Base-by-base conservation (phyloP, 306 rosid species). In the Pterocarpus macrocarpus region DNA sequence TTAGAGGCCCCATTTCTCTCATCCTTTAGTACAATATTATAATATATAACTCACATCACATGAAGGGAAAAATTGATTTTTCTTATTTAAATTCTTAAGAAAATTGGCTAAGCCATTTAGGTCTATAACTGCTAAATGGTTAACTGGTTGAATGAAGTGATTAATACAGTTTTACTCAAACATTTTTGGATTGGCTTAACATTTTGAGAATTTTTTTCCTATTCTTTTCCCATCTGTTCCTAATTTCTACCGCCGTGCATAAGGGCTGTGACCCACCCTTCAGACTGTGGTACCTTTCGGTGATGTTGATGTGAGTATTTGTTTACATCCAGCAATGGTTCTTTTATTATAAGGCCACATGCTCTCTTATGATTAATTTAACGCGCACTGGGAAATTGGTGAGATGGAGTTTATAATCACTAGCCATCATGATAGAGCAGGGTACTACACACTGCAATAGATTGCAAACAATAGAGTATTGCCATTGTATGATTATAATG, bases 221-320 rank as follows among this genome's bases (percentile, higher is more conserved):
- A 55, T 73, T 79, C 4, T 49, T 64, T 63, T 73, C 38, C 38
- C 75, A 36, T 64, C 2, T 36, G 1, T 4, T 43, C 74, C 33
- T 50, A 7, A 64, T 43, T 65, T 65, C 73, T 72, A 50, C 3
- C 32, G 33, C 17, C 16, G 0, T 64, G 77, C 86, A 88, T 79
- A 63, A 86, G 76, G 83, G 62, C 13, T 7, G 50, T 80, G 86
- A 69, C 86, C 82, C 85, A 72, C 76, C 81, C 38, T 62, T 74
- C 16, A 12, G 13, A 41, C 17, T 53, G 77, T 55, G 78, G 85
- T 68, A 77, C 81, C 90, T 92, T 92, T 92, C 94, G 97, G 97
- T 90, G 97, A 83, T 80, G 69, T 76, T 61, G 83, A 77, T 76
- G 87, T 80, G 63, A 75, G 77, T 79, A 80, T 70, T 82, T 55